These are phyloP conservation scores for Lactifluus hygrophoroides DNA, from an alignment of 768 basidiomycete species.

Conservation along the genomic window DNA sequence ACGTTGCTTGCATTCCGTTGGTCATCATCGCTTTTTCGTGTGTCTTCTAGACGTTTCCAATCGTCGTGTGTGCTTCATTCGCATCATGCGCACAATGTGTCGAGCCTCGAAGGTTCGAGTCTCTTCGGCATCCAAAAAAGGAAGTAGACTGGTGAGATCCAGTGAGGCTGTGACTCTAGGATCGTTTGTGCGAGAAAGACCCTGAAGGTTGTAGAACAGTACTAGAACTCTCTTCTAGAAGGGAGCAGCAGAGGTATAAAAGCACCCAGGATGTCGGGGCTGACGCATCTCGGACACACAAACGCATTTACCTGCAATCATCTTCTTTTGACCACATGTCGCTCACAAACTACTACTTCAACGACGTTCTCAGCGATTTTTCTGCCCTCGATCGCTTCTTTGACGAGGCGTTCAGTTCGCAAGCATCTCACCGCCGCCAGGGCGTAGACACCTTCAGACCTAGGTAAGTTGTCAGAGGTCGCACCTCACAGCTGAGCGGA, in stretches of 20 bases:
- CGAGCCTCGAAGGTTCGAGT: neutral
- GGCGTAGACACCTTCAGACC: neutral
- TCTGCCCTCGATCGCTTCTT: slow-evolving; percentile 1
- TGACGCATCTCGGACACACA: neutral
- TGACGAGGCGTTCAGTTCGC: neutral
- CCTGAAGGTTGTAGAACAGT: neutral
- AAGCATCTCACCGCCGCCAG: neutral
- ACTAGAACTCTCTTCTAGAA: neutral
- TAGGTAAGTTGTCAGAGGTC: neutral
- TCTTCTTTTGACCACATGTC: neutral
- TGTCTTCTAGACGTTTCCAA: neutral
- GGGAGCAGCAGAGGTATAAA: neutral
- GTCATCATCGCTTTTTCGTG: no score
- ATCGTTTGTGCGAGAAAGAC: neutral
- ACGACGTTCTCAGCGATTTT: neutral
- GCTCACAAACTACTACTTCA: neutral
- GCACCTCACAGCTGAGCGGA: neutral
- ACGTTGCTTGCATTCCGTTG: no score
- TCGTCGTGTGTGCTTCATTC: neutral
- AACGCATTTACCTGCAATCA: neutral
- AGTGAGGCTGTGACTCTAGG: no score
- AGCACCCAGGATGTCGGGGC: no score
- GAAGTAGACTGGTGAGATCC: no score
- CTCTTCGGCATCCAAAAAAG: neutral
- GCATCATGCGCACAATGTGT: no score